Conservation (phyloP, 192 early-diverging fungal genomes). For the Chytriomyces confervae region DNA sequence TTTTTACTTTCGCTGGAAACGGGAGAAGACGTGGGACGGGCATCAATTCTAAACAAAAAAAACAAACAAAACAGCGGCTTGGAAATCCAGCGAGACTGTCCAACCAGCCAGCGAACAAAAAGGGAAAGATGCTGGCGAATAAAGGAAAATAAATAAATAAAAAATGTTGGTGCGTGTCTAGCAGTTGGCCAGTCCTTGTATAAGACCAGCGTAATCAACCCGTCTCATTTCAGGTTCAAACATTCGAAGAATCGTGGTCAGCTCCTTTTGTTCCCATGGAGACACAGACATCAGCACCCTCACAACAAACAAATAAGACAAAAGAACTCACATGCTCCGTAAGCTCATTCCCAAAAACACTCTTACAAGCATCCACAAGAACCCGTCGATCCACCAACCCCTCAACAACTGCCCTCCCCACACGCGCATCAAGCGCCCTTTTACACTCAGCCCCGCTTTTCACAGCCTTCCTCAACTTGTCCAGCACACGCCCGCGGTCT, state of each 20-base stretch:
- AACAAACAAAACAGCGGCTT: no score
- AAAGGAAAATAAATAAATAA: no score
- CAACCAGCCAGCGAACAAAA: no score
- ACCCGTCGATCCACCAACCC: slow-evolving; percentile 47
- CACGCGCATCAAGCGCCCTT: slow-evolving; percentile 25
- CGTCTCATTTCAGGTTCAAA: slow-evolving; percentile 53
- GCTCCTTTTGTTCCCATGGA: slow-evolving; percentile 45
- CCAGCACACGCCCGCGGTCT: slow-evolving; percentile 34
- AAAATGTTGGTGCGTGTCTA: background rate
- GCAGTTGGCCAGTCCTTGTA: slow-evolving; percentile 34
- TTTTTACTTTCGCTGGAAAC: no score
- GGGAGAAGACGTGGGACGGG: no score
- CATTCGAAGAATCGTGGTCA: slow-evolving; percentile 59
- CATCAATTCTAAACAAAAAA: no score
- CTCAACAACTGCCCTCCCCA: slow-evolving; percentile 11
- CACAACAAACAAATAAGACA: slow-evolving; percentile 6
- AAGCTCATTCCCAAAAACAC: slow-evolving; percentile 39
- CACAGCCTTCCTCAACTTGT: slow-evolving; percentile 35
- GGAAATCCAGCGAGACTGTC: no score
- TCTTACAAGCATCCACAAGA: slow-evolving; percentile 45
- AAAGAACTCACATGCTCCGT: slow-evolving; percentile 54
- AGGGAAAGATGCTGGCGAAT: no score
- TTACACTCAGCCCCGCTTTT: slow-evolving; percentile 18
- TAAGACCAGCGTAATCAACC: slow-evolving; percentile 36
- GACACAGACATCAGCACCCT: slow-evolving; percentile 8